These are phyloP conservation scores for Suhomyces panamericanus DNA, from an alignment of 1,139 yeast genomes.

Conservation along the genomic window DNA sequence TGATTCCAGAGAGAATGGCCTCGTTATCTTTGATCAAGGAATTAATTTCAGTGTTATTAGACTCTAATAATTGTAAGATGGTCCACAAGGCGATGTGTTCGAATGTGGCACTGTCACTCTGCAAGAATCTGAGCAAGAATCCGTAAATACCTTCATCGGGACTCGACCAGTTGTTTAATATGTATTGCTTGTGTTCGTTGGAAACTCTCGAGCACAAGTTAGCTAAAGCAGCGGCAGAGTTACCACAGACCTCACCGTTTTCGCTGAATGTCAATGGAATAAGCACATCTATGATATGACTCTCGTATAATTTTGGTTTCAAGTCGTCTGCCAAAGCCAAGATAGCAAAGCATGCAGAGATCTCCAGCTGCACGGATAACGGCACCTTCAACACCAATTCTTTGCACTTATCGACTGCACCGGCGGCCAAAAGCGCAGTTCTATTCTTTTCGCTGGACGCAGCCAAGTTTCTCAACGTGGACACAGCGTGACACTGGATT, in stretches of 20 bases:
- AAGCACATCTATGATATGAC: conserved; percentile 84
- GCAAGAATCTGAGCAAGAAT: conserved; percentile 76
- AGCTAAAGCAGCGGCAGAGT: conserved; percentile 97
- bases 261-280: conserved; percentile 87
- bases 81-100: conserved; percentile 99
- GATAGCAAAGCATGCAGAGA: conserved; percentile 96
- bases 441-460: conserved; percentile 94
- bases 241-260: conserved; percentile 96
- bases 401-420: conserved; percentile 92
- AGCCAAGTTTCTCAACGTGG: conserved; percentile 91
- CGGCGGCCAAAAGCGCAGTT: conserved; percentile 88
- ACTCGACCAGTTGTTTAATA: conserved; percentile 73
- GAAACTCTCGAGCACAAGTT: conserved; percentile 86
- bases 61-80: conserved; percentile 85
- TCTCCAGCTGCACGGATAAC: conserved; percentile 89
- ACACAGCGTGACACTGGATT: conserved; percentile 96
- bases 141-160: conserved; percentile 88
- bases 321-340: conserved; percentile 95
- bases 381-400: conserved; percentile 84
- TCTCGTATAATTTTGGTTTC: conserved; percentile 78
- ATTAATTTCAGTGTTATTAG: conserved; percentile 72
- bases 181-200: conserved; percentile 70
- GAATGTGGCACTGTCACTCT: conserved; percentile 89
- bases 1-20: conserved; percentile 57
- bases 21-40: conserved; percentile 61